phyloP scores from a whole-genome alignment of 2,329 filamentous ascomycete species.

The Pseudogymnoascus sp. region DNA sequence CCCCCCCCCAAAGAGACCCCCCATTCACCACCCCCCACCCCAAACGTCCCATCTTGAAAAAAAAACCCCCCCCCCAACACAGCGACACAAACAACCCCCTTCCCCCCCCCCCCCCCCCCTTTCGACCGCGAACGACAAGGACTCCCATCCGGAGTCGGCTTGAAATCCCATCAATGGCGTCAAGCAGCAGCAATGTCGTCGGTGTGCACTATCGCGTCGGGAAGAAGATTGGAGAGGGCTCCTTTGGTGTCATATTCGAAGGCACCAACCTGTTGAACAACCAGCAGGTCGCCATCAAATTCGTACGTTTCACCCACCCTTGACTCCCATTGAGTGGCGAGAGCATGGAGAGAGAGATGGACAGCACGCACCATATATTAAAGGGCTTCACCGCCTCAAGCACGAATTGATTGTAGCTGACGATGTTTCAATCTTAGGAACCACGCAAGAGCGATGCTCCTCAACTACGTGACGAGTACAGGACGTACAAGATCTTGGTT shows the following conservation, averaged over 20 bases:
- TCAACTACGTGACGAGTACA: conserved; percentile 94
- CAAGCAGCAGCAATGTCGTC: conserved; percentile 90
- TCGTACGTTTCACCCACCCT: conserved; percentile 53
- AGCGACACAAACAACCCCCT: too few species aligned
- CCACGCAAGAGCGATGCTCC: conserved; percentile 97
- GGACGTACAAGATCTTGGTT: conserved; percentile 98
- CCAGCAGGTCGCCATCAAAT: conserved; percentile 99
- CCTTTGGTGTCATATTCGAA: conserved; percentile 97
- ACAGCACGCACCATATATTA: not conserved
- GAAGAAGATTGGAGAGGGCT: conserved; percentile 99
- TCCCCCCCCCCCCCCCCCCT: not conserved
- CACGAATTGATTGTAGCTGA: not conserved
- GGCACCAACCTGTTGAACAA: conserved; percentile 98
- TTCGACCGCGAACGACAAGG: not conserved
- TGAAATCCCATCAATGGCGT: conserved; percentile 51
- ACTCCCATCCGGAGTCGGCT: not conserved
- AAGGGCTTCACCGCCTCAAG: not conserved
- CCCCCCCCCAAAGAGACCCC: too few species aligned
- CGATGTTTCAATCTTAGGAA: conserved; percentile 51
- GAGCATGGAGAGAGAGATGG: not conserved
- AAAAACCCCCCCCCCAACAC: too few species aligned
- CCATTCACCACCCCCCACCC: too few species aligned
- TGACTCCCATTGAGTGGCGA: not conserved
- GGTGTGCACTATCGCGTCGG: conserved; percentile 97
- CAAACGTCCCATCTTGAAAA: too few species aligned